Evolutionary conservation across 1,284 basidiomycete genomes (phyloP).

Genomic region (Afroboletus lepidellus): DNA sequence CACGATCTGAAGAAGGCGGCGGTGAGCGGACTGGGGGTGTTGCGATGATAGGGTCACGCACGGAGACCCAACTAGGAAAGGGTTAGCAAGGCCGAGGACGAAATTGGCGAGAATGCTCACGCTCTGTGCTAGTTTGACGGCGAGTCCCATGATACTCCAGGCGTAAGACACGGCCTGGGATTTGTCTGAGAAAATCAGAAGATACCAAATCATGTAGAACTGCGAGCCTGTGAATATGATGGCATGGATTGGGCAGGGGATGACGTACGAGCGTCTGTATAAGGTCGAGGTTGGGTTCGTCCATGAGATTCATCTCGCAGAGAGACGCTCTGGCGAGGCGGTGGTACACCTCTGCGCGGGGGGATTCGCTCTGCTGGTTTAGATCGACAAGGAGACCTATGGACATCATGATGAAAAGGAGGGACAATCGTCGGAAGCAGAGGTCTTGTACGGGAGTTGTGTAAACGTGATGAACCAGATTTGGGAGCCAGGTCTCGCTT

Average conservation of each 20-base stretch:
- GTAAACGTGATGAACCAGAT: slow-evolving; percentile 65
- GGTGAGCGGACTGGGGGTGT: slow-evolving; percentile 22
- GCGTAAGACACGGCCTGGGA: slow-evolving; percentile 65
- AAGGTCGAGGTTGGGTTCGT: slow-evolving; percentile 65
- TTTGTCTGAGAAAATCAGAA: slow-evolving; percentile 66
- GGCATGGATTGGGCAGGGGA: not conserved
- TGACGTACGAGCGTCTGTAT: slow-evolving; percentile 59
- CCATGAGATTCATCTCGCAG: slow-evolving; percentile 67
- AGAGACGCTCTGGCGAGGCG: slow-evolving; percentile 65
- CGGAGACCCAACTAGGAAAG: slow-evolving; percentile 52
- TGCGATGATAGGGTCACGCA: slow-evolving; percentile 34
- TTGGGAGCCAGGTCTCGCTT: slow-evolving; percentile 63
- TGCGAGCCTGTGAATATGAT: slow-evolving; percentile 31
- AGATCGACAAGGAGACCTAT: slow-evolving; percentile 68
- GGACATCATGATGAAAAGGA: slow-evolving; percentile 65
- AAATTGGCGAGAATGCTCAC: slow-evolving; percentile 33
- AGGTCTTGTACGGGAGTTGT: slow-evolving; percentile 51
- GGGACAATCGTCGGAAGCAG: slow-evolving; percentile 58
- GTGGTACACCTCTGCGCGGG: slow-evolving; percentile 64
- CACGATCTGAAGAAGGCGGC: slow-evolving; percentile 52
- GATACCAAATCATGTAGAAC: slow-evolving; percentile 74
- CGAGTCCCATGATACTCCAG: slow-evolving; percentile 65
- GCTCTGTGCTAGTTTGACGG: slow-evolving; percentile 59
- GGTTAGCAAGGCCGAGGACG: slow-evolving; percentile 3
- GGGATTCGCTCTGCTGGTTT: slow-evolving; percentile 47